Evolutionary conservation across 2,329 filamentous ascomycete genomes (phyloP).

Genomic region (Fusarium sp.): DNA sequence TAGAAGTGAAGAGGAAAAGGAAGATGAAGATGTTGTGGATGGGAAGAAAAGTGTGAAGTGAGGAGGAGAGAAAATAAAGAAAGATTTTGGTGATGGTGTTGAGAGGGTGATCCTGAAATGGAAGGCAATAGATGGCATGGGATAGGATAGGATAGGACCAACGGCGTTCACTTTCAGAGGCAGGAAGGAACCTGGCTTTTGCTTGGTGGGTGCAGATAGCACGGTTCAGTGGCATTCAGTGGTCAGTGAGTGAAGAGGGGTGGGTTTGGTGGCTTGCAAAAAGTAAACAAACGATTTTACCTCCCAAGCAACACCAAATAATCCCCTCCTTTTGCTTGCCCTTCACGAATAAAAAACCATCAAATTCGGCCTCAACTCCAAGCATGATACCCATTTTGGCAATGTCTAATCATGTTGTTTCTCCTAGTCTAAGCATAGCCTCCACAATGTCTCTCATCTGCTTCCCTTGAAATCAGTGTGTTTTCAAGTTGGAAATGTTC

Average conservation of each 20-base stretch:
- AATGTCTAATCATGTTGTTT: slow-evolving; percentile 10
- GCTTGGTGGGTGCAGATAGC: slow-evolving; percentile 3
- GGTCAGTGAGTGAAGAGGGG: slow-evolving; percentile 13
- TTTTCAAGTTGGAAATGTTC: not conserved
- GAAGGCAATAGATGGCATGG: slow-evolving; percentile 19
- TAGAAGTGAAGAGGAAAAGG: slow-evolving; percentile 16
- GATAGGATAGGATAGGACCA: slow-evolving; percentile 22
- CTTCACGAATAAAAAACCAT: not conserved
- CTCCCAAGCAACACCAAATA: slow-evolving; percentile 23
- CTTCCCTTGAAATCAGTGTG: not conserved
- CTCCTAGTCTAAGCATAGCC: slow-evolving; percentile 16
- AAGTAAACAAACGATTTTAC: slow-evolving; percentile 45
- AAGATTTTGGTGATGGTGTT: slow-evolving; percentile 37
- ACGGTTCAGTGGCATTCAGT: slow-evolving; percentile 2
- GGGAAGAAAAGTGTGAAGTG: not conserved
- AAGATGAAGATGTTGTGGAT: not conserved
- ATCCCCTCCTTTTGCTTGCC: not conserved
- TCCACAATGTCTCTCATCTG: slow-evolving; percentile 26
- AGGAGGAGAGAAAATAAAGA: slow-evolving; percentile 23
- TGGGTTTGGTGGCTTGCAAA: slow-evolving; percentile 11
- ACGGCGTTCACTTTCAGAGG: slow-evolving; percentile 17
- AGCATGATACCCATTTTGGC: slow-evolving; percentile 14
- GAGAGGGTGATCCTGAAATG: slow-evolving; percentile 29
- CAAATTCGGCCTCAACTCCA: not conserved
- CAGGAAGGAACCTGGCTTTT: slow-evolving; percentile 15